Evolutionary conservation across 2,329 filamentous ascomycete genomes (phyloP).

Genomic region (Trichoderma aggressivum): DNA sequence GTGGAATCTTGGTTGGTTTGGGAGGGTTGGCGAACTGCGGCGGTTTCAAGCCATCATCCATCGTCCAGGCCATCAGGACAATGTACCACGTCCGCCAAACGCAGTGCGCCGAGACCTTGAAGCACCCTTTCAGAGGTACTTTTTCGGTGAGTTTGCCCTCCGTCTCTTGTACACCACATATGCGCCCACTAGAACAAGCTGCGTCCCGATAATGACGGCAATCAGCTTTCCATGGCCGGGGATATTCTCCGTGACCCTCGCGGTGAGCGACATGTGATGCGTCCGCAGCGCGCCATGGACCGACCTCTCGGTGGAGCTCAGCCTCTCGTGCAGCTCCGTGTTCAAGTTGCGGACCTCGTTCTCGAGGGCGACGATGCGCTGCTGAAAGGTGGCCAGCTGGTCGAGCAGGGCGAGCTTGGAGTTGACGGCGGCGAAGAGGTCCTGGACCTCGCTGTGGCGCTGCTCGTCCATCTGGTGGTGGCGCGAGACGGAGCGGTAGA

Average conservation of each 20-base stretch:
- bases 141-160: slow-evolving; percentile 76
- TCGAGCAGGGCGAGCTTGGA: slow-evolving; percentile 45
- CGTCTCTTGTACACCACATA: slow-evolving; percentile 80
- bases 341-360: slow-evolving; percentile 57
- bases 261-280: slow-evolving; percentile 49
- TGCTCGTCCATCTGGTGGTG: slow-evolving; percentile 51
- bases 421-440: slow-evolving; percentile 47
- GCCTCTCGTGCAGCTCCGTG: slow-evolving; percentile 50
- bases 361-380: slow-evolving; percentile 52
- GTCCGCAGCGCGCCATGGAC: slow-evolving; percentile 51
- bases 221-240: slow-evolving; percentile 56
- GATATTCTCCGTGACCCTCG: slow-evolving; percentile 46
- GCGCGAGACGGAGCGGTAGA: slow-evolving; percentile 56
- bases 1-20: background rate
- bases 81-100: background rate
- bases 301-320: slow-evolving; percentile 49
- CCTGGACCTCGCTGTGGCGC: slow-evolving; percentile 53
- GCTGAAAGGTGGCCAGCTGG: slow-evolving; percentile 41
- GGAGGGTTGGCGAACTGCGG: background rate
- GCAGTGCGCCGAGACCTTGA: background rate
- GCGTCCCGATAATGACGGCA: slow-evolving; percentile 69
- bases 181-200: slow-evolving; percentile 63
- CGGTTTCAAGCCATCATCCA: background rate
- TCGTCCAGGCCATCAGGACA: background rate
- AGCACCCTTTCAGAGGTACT: slow-evolving; percentile 63